Evolutionary conservation across 1,284 basidiomycete species (phyloP).

Genomic region (Cystobasidium pallidum): DNA sequence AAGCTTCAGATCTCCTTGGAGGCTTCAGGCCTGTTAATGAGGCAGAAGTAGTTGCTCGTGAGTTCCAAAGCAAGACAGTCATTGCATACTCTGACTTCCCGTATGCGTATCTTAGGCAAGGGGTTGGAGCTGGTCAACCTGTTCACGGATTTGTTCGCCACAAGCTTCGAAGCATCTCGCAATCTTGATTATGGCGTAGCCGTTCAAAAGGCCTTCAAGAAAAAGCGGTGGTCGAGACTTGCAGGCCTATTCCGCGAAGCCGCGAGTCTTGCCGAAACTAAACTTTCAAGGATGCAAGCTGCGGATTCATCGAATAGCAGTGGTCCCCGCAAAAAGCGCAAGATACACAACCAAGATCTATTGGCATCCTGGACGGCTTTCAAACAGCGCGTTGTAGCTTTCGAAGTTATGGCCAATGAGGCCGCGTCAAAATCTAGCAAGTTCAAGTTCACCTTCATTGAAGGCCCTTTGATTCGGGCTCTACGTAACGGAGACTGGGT

Average conservation of each 20-base stretch:
- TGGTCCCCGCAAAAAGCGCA: constrained; percentile 54
- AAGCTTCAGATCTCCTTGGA: constrained; percentile 90
- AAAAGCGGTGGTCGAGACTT: constrained; percentile 82
- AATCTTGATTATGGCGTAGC: constrained; percentile 86
- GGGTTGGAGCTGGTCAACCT: constrained; percentile 73
- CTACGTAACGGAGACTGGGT: constrained; percentile 91
- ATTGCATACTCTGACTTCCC: no score
- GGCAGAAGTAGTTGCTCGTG: constrained; percentile 52
- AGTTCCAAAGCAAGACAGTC: constrained; percentile 7
- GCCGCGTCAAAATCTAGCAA: constrained; percentile 71
- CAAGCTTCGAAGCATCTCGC: constrained; percentile 86
- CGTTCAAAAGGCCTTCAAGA: constrained; percentile 77
- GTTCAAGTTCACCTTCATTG: constrained; percentile 91
- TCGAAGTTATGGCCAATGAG: constrained; percentile 73
- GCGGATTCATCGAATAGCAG: background rate
- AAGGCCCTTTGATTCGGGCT: constrained; percentile 94
- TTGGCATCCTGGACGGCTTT: constrained; percentile 72
- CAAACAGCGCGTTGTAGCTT: constrained; percentile 73
- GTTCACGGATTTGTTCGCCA: constrained; percentile 82
- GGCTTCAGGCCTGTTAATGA: constrained; percentile 93
- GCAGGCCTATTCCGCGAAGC: constrained; percentile 85
- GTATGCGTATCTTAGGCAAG: constrained; percentile 62
- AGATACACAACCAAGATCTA: constrained; percentile 53
- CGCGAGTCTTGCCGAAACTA: constrained; percentile 17
- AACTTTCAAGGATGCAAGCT: background rate